Base-by-base conservation (phyloP, 2,329 filamentous ascomycete species). In the Fusarium kyushuense region DNA sequence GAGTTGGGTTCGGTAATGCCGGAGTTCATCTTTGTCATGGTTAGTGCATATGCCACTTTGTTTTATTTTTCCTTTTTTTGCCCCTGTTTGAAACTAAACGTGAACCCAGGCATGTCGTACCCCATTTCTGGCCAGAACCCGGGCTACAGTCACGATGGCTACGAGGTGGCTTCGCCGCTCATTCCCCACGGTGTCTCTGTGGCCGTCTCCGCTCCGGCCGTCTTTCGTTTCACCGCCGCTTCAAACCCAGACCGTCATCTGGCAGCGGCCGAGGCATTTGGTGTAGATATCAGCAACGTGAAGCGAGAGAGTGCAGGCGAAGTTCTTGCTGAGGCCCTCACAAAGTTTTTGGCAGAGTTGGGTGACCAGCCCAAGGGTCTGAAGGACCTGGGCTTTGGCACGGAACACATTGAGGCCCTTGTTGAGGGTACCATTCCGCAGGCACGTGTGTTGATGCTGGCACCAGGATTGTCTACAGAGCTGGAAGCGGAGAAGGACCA, bases 151-250 rank as follows among this genome's bases (percentile, higher is more conserved):
- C 96, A 99, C 77, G 79, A 86, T 0, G 96, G 96, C n/a, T 99
- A 99, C 79, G 83, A 90, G 3, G 89, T 97, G 10, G 80, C 87
- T 27, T 78, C 85, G 30, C 89, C 92, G 12, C 91, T 99, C 73
- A 98, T 99, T 75, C 96, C 96, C 0, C 96, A 99, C 78, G 96
- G 96, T 54, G 96, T 99, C 25, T 95, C 92, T 2, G 96, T 99
- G 2, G 96, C 94, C 5, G 95, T 98, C 9, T 95, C 93, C 0
- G 93, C 95, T 0, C 95, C 96, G 0, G 92, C 95, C 1, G 95
- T 98, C 2, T 99, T 98, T 86, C 89, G 88, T 30, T 98, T 98
- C 81, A 99, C 95, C 0, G 95, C 86, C 0, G 86, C 95, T 2
- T 96, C 92, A 2, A 98, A 98, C 76, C 96, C 96, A 0, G 93